Evolutionary conservation across 768 basidiomycete genomes (phyloP), one percentile per base, ranked within the genome.

Genomic region (Podaxis pistillaris): DNA sequence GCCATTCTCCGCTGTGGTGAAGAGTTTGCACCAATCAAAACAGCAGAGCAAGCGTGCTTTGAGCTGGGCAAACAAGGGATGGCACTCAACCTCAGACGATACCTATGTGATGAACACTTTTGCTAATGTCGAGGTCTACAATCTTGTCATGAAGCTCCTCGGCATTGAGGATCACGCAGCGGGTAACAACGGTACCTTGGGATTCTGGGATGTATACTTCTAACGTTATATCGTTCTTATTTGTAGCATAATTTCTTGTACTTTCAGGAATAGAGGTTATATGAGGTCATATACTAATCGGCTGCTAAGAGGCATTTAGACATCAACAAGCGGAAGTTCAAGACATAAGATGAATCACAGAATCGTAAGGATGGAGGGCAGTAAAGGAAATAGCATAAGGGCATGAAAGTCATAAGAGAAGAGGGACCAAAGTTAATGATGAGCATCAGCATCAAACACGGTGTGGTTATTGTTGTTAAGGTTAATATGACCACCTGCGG

Each of bases 191-290:
- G 94, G 93, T 30, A 93, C 93, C 2, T 58, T 59, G 30, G 87
- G 88, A 11, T 96, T 95, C 74, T 96, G 94, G 94, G 86, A 94
- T 70, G 78, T 78, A 65, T 94, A 90, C 72, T 77, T 94, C 56
- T 87, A 62, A 71, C 12, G 19, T 19, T 26, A 36, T 38, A 30
- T 8, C 15, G n/a, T 12, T 53, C 36, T 62, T 38, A 6, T 40
- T 28, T 53, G 13, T 52, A 60, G 17, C 15, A 17, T 56, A 47
- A 13, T 46, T 6, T 46, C 51, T 36, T 36, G 36, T 44, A 22
- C 19, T 58, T 19, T 15, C 9, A 3, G 41, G 12, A 30, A 44
- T 26, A 46, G 56, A 30, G 28, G 38, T 46, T 33, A 51, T 22
- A 8, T 17, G 24, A 44, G n/a, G 6, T n/a, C 15, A 53, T 44